Base-by-base conservation (phyloP, 176 grass and related monocot genomes). In the Zoysia pacifica region DNA sequence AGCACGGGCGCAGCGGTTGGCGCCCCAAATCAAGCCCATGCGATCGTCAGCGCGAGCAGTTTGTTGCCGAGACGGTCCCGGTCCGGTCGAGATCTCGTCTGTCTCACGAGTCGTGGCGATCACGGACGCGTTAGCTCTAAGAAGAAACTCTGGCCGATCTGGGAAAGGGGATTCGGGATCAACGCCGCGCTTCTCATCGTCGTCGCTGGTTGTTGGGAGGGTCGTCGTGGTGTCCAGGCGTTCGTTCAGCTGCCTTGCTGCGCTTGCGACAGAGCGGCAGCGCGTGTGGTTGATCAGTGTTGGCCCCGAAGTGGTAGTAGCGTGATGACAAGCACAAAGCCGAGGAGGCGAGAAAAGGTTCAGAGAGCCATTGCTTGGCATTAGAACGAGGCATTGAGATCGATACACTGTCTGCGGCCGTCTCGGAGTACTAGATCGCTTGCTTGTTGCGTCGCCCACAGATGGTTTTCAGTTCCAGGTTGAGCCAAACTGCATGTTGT, bases 141-240 rank as follows among this genome's bases (percentile, higher is more conserved):
- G 59, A 36, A 36, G 58, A 61, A 61, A 15, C 77, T 69, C 46
- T 11, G 50, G 28, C 28, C 28, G 28, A 28, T 28, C 48, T 46
- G 61, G 70, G 65, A 66, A 74, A 54, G 80, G 42, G 61, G 80
- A 82, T 46, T 11, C 47, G 48, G 5, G 70, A 82, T 74, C 80
- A 82, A 55, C 55, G 70, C 28, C 28, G 28, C 56, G 0, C 19
- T 36, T 4, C 5, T n/a, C 5, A 1, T 61, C 20, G 59, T 36
- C 19, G 35, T 55, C 5, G 16, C 13, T n/a, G 48, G 59, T 64
- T 16, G 80, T 60, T 60, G n/a, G 53, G 53, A 35, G 40, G 28
- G 5, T 9, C 28, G 28, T 12, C 20, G 41, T 53, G 19, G 8
- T 19, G 40, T 51, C 52, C 20, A 9, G 16, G 64, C 15, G 18